phyloP scores from a whole-genome alignment of 2,329 filamentous ascomycete genomes.

The Xylaria sp. region DNA sequence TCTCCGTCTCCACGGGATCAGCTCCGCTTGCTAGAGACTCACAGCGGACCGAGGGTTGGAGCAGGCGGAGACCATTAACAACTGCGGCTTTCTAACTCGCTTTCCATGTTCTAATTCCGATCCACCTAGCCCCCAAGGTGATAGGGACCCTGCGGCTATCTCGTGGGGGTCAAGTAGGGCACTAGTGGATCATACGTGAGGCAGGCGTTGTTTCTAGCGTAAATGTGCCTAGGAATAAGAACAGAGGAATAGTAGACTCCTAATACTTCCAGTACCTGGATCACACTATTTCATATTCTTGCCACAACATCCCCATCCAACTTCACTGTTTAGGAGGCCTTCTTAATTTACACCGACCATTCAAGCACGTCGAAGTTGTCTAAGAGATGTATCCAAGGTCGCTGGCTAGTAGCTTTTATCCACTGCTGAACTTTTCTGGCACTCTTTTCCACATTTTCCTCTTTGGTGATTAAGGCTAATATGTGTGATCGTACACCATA shows the following conservation, averaged over 20 bases:
- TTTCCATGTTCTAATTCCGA: neutral
- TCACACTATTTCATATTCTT: neutral
- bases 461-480: no score
- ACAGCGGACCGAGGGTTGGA: slow-evolving; percentile 13
- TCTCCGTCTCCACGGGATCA: slow-evolving; percentile 25
- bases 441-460: neutral
- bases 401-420: neutral
- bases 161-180: neutral
- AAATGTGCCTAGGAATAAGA: slow-evolving; percentile 4
- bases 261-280: neutral
- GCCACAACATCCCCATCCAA: no score
- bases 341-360: neutral
- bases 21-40: slow-evolving; percentile 26
- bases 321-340: neutral
- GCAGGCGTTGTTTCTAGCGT: neutral
- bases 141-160: neutral
- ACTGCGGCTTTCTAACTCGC: neutral
- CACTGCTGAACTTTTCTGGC: neutral
- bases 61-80: slow-evolving; percentile 15
- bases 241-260: neutral
- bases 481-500: neutral
- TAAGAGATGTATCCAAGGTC: neutral
- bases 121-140: slow-evolving; percentile 6
- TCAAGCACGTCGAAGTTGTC: neutral
- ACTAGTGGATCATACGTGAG: neutral